Conservation (phyloP, 1,284 basidiomycete genomes). For the Amylostereum areolatum region DNA sequence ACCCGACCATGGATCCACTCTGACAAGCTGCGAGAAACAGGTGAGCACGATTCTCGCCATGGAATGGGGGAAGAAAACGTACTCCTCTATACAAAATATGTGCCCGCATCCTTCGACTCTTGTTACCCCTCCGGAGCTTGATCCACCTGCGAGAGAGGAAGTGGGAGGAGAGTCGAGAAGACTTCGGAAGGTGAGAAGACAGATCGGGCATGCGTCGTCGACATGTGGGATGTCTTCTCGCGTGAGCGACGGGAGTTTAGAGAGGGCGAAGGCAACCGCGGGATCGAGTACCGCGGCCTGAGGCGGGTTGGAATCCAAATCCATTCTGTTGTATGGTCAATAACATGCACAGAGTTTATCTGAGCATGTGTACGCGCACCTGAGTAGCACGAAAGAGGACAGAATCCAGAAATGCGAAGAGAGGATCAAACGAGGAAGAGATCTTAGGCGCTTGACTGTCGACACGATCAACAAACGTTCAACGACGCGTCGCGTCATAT, state of each 20-base stretch:
- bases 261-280: slow-evolving; percentile 20
- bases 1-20: slow-evolving; percentile 61
- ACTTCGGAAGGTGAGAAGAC: slow-evolving; percentile 44
- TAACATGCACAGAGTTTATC: slow-evolving; percentile 3
- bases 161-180: slow-evolving; percentile 30
- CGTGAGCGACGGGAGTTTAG: slow-evolving; percentile 37
- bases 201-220: slow-evolving; percentile 59
- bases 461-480: slow-evolving; percentile 7
- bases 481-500: slow-evolving; percentile 10
- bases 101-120: slow-evolving; percentile 56
- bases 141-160: slow-evolving; percentile 9
- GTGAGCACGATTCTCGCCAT: neutral
- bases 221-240: slow-evolving; percentile 32
- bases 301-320: too few relatives aligned
- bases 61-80: slow-evolving; percentile 20
- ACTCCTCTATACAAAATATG: slow-evolving; percentile 64
- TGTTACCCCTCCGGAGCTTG: slow-evolving; percentile 39
- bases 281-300: neutral
- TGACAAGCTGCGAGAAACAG: slow-evolving; percentile 34
- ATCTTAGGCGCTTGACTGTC: too few relatives aligned
- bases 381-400: too few relatives aligned
- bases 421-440: too few relatives aligned
- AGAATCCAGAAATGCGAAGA: too few relatives aligned
- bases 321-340: neutral
- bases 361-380: too few relatives aligned